Base-by-base conservation (phyloP, 179 eudicot genomes). In the Heliamphora pulchella region DNA sequence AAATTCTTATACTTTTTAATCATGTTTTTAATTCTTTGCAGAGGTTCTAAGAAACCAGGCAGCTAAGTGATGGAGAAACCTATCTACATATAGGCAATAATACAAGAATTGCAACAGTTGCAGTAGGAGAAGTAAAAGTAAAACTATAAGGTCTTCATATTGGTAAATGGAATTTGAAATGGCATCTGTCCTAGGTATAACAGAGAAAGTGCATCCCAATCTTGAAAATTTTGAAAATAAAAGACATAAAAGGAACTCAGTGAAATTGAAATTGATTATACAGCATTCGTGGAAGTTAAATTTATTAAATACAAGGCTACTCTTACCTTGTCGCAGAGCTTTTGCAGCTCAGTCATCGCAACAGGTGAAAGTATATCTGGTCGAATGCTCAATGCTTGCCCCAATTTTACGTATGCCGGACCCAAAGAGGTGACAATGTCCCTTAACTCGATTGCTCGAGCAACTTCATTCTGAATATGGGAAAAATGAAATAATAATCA, bases 381-480 rank as follows among this genome's bases (percentile, higher is more conserved):
- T 67, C 99, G 92, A 81, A 96, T 96, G 89, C 99, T 96, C 82
- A 96, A 90, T 80, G 99, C 99, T 87, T 96, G 99, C 83, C 99
- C 99, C 82, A 96, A 90, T 87, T 96, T 96, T 47, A 96, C 94
- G 81, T 96, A 96, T 86, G 99, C 98, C 68, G 99, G 99, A 78
- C 98, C 99, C 92, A 96, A 87, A 76, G 99, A 96, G 71, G 99
- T 96, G 59, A 96, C 99, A 51, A 96, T 96, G 78, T 96, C 98
- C 86, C 99, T 86, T 81, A 96, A 75, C 84, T 96, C 99, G 83
- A 96, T 94, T 17, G 99, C 99, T 75, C 99, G 92, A 78, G 96
- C 89, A 77, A 96, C 97, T 88, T 96, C 98, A 84, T 96, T 96
- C 99, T 96, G 86, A 72, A 44, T 69, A 77, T 51, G 3, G 67